Evolutionary conservation across 345 rosid genomes (phyloP), one percentile per base, ranked within the genome.

Genomic region (Microthlaspi erraticum): DNA sequence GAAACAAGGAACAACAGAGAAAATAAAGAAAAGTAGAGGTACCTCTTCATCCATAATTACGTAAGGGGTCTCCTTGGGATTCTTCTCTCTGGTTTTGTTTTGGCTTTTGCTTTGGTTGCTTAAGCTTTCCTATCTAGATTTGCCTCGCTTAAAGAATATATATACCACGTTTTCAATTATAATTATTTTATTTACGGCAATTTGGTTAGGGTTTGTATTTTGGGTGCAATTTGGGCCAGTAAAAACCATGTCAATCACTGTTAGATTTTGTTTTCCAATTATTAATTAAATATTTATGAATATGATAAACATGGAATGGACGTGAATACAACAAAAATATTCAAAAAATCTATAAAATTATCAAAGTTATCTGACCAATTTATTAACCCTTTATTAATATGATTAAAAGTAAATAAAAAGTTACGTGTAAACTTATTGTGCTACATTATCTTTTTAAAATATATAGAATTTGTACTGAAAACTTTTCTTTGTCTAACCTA

Each of bases 111-210:
- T 32, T 29, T 61, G 17, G 42, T 17, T 61, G 54, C 16, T 17
- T 62, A 10, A 10, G 54, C 13, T 60, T 60, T 60, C 23, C 10
- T 12, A 11, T 63, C 48, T 34, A 48, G 68, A 33, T 63, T 63
- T 63, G 55, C 68, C 68, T 63, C 55, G 57, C 34, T 34, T n/a
- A 34, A n/a, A 48, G 34, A 33, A 48, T 60, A 43, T 60, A 42
- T 60, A 59, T 41, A 60, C 8, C n/a, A 13, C 36, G 23, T 8
- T 23, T 23, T 23, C 26, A 45, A 8, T 1, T 45, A 16, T 45
- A 16, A 2, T 14, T 44, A 14, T 14, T 44, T 44, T 44, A 44
- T 2, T 58, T 59, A 52, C 36, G 34, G 5, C 57, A 52, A 29
- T 52, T 31, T n/a, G 8, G 20, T 31, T 16, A 32, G 60, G 41